A percentile compares a stretch with the other conserved stretches of the same genome.
Evolutionary conservation across 225 moss, liverwort and hornwort genomes (phyloP).

Genomic region (Marchantia paleacea): DNA sequence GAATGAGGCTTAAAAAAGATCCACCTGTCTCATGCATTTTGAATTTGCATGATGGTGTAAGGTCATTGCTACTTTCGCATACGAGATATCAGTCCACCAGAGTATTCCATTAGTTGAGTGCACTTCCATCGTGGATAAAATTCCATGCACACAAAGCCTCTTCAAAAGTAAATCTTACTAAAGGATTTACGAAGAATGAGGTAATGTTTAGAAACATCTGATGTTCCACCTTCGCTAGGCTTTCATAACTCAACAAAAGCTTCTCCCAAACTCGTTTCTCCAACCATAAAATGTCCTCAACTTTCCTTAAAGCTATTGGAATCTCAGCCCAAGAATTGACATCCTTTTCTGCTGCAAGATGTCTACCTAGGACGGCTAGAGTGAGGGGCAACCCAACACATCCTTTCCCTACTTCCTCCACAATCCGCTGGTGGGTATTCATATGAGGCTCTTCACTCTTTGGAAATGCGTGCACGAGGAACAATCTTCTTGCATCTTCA

Average conservation of each 20-base stretch:
- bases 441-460: not conserved
- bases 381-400: conserved; percentile 16
- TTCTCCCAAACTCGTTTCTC: conserved; percentile 4
- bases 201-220: conserved; percentile 11
- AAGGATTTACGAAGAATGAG: not conserved
- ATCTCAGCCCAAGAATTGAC: not conserved
- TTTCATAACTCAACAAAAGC: conserved; percentile 1
- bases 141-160: not conserved
- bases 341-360: too few species aligned
- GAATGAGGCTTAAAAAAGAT: too few species aligned
- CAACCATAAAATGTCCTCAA: not conserved
- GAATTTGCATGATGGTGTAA: too few species aligned
- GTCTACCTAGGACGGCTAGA: conserved; percentile 11
- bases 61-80: too few species aligned
- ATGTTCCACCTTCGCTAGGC: not conserved
- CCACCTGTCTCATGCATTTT: too few species aligned
- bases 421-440: not conserved
- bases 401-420: not conserved
- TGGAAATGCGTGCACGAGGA: not conserved
- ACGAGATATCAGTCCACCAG: too few species aligned
- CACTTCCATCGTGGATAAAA: too few species aligned
- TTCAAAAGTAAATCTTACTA: not conserved
- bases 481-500: not conserved
- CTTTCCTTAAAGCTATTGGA: not conserved
- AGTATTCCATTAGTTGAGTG: too few species aligned